Percentiles rank a stretch among this genome's conserved stretches.
Evolutionary conservation across 2,329 filamentous ascomycete genomes (phyloP).

Genomic region (Cladophialophora bantiana): DNA sequence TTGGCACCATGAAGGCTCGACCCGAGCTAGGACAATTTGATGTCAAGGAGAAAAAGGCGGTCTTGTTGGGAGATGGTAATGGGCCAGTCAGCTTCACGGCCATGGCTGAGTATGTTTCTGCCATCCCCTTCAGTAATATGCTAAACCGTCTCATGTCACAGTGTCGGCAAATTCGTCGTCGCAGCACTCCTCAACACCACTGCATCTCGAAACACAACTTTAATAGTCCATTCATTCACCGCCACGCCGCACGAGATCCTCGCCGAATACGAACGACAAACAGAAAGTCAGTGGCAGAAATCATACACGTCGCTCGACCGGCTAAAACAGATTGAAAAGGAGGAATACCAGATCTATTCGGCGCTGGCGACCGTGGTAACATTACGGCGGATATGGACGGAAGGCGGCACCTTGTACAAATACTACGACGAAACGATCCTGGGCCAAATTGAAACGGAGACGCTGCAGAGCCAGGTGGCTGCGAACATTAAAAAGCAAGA

Average conservation of each 20-base stretch:
- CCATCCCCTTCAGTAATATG: background rate
- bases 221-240: slow-evolving; percentile 76
- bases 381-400: slow-evolving; percentile 73
- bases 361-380: slow-evolving; percentile 65
- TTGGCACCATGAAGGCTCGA: slow-evolving; percentile 52
- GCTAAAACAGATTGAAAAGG: slow-evolving; percentile 64
- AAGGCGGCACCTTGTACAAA: slow-evolving; percentile 74
- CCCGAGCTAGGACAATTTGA: slow-evolving; percentile 65
- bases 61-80: slow-evolving; percentile 68
- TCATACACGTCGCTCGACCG: slow-evolving; percentile 61
- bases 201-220: slow-evolving; percentile 60
- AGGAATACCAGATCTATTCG: slow-evolving; percentile 63
- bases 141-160: slow-evolving; percentile 43
- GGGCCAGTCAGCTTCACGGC: slow-evolving; percentile 72
- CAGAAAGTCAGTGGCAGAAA: slow-evolving; percentile 62
- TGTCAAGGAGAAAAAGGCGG: slow-evolving; percentile 62
- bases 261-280: slow-evolving; percentile 72
- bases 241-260: slow-evolving; percentile 68
- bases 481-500: slow-evolving; percentile 39
- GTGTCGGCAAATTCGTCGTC: slow-evolving; percentile 71
- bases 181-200: slow-evolving; percentile 66
- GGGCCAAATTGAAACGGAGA: slow-evolving; percentile 61
- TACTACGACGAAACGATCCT: slow-evolving; percentile 70
- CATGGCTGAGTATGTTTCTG: slow-evolving; percentile 67
- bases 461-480: slow-evolving; percentile 52